Evolutionary conservation across 2,329 filamentous ascomycete species (phyloP).

Genomic region (Penicillium sp.): DNA sequence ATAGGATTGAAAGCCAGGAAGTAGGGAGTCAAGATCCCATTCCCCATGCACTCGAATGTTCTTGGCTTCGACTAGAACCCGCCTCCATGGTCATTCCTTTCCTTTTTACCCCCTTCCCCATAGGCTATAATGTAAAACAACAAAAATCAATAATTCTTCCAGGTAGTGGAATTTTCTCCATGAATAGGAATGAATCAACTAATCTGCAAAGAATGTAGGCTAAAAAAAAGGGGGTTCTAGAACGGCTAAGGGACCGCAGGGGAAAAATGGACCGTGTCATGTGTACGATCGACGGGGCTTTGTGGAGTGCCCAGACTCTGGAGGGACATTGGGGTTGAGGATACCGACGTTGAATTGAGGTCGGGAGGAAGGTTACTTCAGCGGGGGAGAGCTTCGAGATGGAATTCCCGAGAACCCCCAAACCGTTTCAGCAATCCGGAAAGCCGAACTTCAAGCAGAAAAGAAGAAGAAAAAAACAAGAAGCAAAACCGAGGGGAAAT

Average conservation of each 20-base stretch:
- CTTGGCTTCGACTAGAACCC: constrained; percentile 24
- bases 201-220: constrained; percentile 12
- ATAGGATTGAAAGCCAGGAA: constrained; percentile 6
- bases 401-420: too few relatives aligned
- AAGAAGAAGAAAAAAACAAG: not conserved
- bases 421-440: not conserved
- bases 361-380: not conserved
- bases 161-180: constrained; percentile 18
- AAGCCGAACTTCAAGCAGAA: not conserved
- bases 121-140: constrained; percentile 1
- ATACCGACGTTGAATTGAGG: not conserved
- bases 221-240: constrained; percentile 24
- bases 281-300: constrained; percentile 27
- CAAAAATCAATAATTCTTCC: constrained; percentile 17
- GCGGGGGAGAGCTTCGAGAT: too few relatives aligned
- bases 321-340: constrained; percentile 2
- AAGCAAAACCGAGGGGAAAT: constrained; percentile 13
- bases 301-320: constrained; percentile 7
- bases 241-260: constrained; percentile 15
- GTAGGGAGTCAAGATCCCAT: constrained; percentile 5
- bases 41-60: constrained; percentile 19
- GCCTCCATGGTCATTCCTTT: constrained; percentile 7
- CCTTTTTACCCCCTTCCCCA: not conserved
- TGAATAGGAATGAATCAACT: constrained; percentile 20
- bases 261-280: constrained; percentile 29